These are phyloP conservation scores for Favolaschia claudopus DNA, from an alignment of 768 basidiomycete genomes.

Conservation along the genomic window DNA sequence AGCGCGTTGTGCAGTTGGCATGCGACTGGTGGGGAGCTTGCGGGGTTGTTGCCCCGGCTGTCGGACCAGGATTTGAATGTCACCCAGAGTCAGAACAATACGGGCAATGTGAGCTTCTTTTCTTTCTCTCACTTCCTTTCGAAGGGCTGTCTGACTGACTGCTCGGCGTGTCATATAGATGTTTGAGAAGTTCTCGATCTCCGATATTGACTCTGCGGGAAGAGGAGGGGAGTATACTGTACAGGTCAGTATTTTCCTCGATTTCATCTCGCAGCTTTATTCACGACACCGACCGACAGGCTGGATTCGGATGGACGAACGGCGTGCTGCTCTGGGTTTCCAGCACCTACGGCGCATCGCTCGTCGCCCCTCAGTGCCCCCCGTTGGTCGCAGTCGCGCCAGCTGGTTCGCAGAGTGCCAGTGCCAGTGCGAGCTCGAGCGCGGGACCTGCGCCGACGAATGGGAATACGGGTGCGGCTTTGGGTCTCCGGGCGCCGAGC, in stretches of 20 bases:
- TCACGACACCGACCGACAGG: too few relatives aligned
- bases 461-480: constrained; percentile 3
- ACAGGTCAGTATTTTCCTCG: constrained; percentile 59
- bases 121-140: background rate
- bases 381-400: constrained; percentile 32
- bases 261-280: too few relatives aligned
- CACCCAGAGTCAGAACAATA: constrained; percentile 70
- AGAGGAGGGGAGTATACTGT: constrained; percentile 89
- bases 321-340: constrained; percentile 82
- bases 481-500: background rate
- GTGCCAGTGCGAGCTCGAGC: background rate
- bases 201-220: constrained; percentile 82
- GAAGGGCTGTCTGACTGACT: background rate
- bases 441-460: background rate
- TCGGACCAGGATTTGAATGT: constrained; percentile 75
- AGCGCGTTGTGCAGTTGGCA: constrained; percentile 91
- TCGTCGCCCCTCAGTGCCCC: constrained; percentile 74
- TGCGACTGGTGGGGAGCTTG: constrained; percentile 88
- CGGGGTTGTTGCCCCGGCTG: constrained; percentile 70
- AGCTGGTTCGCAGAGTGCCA: background rate
- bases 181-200: constrained; percentile 88
- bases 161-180: constrained; percentile 54
- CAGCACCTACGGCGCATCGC: constrained; percentile 64
- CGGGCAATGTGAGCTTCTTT: constrained; percentile 69
- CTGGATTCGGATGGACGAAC: constrained; percentile 91